Base-by-base conservation (phyloP, 768 basidiomycete genomes). In the Amanita subjunquillea region DNA sequence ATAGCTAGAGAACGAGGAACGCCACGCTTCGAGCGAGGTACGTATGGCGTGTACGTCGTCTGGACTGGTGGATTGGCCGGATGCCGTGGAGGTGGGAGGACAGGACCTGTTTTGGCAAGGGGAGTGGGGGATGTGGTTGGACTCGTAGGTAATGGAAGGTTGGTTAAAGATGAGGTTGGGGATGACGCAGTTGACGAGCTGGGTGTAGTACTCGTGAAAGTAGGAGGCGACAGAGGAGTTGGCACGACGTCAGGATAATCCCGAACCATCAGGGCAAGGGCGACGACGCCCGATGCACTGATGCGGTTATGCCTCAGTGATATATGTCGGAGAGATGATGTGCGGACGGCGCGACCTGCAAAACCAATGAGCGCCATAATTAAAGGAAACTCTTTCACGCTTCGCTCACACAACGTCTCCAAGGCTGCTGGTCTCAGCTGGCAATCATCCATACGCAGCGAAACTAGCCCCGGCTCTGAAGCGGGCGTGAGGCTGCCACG, bases 211-310 rank as follows among this genome's bases (percentile, higher is more conserved):
- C 69, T 64, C 8, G 72, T 64, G 13, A 66, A 63, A 9, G 68
- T 54, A 1, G 63, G 55, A 2, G 72, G 62, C 1, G 72, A 64
- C 29, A 67, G 48, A 6, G 67, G 61, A 17, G 61, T 62, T 27
- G 75, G 71, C 6, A 83, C 77, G 40, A 85, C 75, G 57, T 96
- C 91, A 3, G 91, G 90, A 62, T 97, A 98, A 66, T 99, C 95
- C 48, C 89, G 81, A 56, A 97, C 93, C 91, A 99, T 94, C 48
- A 96, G 76, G 0, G 95, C 93, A 10, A 98, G 74, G 0, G 92
- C 88, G 4, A 98, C 91, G 6, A 87, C 92, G 32, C 93, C 92
- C 0, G 87, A 78, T 0, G 83, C 77, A 32, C 76, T 81, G 60
- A 98, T 96, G 40, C 80, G 80, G 67, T 99, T 98, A 43, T 90